Conservation (phyloP, 192 early-diverging fungal genomes). For the Funneliformis geosporum region DNA sequence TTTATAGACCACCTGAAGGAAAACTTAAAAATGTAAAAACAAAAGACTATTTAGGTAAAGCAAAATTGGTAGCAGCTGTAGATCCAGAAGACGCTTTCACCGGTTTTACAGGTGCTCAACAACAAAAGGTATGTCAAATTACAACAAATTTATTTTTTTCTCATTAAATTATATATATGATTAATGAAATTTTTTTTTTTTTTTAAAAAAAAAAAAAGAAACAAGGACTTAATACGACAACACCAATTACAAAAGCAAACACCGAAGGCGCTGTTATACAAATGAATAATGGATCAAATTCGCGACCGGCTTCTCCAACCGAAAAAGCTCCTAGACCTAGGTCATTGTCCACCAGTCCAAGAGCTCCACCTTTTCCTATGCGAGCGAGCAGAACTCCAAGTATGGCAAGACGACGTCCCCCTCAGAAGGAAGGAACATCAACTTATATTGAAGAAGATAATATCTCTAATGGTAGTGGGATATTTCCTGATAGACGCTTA, state of each 20-base stretch:
- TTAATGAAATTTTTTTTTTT: neutral
- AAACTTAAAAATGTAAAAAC: constrained; percentile 84
- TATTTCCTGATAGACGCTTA: neutral
- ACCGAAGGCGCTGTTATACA: constrained; percentile 15
- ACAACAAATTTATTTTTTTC: constrained; percentile 20
- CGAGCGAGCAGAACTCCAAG: neutral
- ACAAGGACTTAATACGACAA: constrained; percentile 14
- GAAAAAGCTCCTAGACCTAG: neutral
- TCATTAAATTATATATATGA: neutral
- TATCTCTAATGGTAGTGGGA: neutral
- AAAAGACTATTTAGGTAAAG: constrained; percentile 75
- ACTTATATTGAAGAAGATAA: neutral
- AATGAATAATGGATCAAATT: neutral
- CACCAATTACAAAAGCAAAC: constrained; percentile 16
- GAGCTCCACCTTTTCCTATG: constrained; percentile 21
- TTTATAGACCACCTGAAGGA: constrained; percentile 82
- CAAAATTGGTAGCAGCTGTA: constrained; percentile 82
- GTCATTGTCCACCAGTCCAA: constrained; percentile 28
- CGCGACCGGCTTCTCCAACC: neutral
- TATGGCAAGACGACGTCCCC: neutral
- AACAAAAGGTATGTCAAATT: constrained; percentile 44
- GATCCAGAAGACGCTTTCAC: constrained; percentile 61
- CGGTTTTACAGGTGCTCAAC: constrained; percentile 62
- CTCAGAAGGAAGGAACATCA: neutral
- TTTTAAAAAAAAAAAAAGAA: neutral